phyloP scores from a whole-genome alignment of 805 yeast genomes.

The Danielia oregonensis region DNA sequence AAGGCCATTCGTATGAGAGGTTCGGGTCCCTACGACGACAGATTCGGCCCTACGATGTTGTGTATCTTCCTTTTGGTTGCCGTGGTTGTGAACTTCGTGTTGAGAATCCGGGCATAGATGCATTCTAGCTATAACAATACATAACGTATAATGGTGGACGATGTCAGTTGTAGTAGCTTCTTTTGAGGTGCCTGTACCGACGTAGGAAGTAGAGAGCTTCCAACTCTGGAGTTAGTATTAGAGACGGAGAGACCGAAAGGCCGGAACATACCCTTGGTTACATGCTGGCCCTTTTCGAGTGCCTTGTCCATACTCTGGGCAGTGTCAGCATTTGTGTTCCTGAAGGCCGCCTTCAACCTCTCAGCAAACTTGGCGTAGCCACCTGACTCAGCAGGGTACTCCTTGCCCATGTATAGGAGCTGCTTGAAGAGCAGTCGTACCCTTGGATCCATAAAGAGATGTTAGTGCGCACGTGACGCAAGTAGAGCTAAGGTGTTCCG shows the following conservation, averaged over 20 bases:
- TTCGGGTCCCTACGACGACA: slow-evolving; percentile 98
- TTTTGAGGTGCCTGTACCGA: slow-evolving; percentile 29
- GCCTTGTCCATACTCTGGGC: slow-evolving; percentile 21
- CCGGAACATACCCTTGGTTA: slow-evolving; percentile 21
- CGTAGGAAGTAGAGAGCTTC: slow-evolving; percentile 30
- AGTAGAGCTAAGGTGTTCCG: too few relatives aligned
- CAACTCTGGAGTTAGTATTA: slow-evolving; percentile 23
- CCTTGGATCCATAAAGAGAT: slow-evolving; percentile 10
- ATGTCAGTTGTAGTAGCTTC: slow-evolving; percentile 26
- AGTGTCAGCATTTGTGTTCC: slow-evolving; percentile 10
- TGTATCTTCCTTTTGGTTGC: slow-evolving; percentile 92
- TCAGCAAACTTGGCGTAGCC: slow-evolving; percentile 24
- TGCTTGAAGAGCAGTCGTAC: slow-evolving; percentile 17
- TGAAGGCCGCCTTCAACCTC: slow-evolving; percentile 19
- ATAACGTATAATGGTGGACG: neutral
- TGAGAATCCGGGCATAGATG: slow-evolving; percentile 61
- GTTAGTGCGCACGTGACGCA: neutral
- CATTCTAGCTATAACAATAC: slow-evolving; percentile 1
- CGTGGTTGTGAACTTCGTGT: slow-evolving; percentile 85
- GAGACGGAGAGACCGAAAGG: neutral
- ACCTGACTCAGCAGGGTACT: slow-evolving; percentile 30
- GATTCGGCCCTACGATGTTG: slow-evolving; percentile 97
- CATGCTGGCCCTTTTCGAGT: slow-evolving; percentile 26
- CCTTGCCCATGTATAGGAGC: slow-evolving; percentile 32
- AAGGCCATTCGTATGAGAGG: slow-evolving; percentile 97